Conservation (phyloP, 495 filamentous ascomycete genomes). For the Xylaria palmicola region DNA sequence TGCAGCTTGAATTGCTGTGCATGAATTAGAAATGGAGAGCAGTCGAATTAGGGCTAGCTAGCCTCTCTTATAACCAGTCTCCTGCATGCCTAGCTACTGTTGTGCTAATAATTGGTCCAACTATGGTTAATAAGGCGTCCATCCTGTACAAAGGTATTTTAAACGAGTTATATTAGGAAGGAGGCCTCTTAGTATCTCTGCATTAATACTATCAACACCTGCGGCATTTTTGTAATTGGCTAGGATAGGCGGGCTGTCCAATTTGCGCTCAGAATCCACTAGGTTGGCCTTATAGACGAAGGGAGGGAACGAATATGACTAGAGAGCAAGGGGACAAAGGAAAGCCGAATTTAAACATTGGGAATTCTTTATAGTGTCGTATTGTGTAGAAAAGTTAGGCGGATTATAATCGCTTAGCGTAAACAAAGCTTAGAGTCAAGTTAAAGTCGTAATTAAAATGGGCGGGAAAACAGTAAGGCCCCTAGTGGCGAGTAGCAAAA, state of each 20-base stretch:
- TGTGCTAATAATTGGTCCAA: neutral
- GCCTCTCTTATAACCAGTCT: neutral
- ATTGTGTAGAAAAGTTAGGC: neutral
- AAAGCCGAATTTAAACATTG: neutral
- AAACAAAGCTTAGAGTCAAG: conserved; percentile 14
- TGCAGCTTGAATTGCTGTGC: neutral
- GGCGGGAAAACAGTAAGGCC: conserved; percentile 12
- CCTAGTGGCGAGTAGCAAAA: conserved; percentile 12
- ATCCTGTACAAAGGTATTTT: neutral
- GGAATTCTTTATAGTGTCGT: neutral
- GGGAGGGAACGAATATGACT: neutral
- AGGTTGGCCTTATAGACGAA: neutral
- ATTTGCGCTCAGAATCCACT: neutral
- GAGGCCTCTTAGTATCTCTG: neutral
- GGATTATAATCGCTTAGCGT: neutral
- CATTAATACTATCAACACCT: neutral
- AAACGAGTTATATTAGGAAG: neutral
- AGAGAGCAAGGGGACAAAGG: neutral
- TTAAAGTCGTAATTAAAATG: conserved; percentile 14
- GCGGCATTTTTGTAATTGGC: neutral
- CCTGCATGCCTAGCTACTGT: neutral
- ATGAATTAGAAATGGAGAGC: conserved; percentile 13
- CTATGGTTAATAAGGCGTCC: neutral
- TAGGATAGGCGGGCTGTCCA: neutral
- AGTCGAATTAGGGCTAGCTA: conserved; percentile 6